Base-by-base conservation (phyloP, 345 rosid species). In the Corchorus capsularis region DNA sequence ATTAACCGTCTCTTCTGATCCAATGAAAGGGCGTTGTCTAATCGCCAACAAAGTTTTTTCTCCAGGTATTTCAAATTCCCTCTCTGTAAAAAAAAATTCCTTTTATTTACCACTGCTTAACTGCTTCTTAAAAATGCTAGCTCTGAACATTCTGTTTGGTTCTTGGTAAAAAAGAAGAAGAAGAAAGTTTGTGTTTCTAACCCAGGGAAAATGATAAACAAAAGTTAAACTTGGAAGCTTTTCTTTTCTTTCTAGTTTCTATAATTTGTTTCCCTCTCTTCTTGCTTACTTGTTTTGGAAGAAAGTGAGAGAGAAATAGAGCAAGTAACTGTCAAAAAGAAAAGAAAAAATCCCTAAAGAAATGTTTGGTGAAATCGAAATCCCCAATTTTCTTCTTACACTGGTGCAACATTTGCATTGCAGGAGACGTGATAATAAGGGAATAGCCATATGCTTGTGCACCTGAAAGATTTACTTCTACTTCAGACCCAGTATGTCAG, bases 341-440 rank as follows among this genome's bases (percentile, higher is more conserved):
- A 27, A 39, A 39, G 43, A 6, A 39, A 39, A 39, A 39, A 27
- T 27, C 27, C 27, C 27, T 27, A 27, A 27, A n/a, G n/a, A n/a
- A n/a, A n/a, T n/a, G n/a, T n/a, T n/a, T n/a, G n/a, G n/a, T n/a
- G n/a, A n/a, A n/a, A 39, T 39, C 5, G 41, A 39, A 39, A 39
- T 39, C 43, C 43, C 43, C 43, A 39, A 39, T 39, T 45, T 6
- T 45, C 10, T 6, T 8, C 47, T 45, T 45, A 45, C 10, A 45
- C 9, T 6, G 10, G 47, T 45, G 47, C 10, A 5, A 45, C 47
- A 45, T 6, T 8, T 45, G 47, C 47, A 46, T 75, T 53, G 71
- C 88, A 94, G 98, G 98, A 37, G 93, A 92, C 73, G 93, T 87
- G 35, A 85, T 94, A 69, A 14, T 90, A 68, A 86, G 90, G 17